Evolutionary conservation across 441 rosid species (phyloP), one percentile per base, ranked within the genome.

Genomic region (Gossypium gossypioides): DNA sequence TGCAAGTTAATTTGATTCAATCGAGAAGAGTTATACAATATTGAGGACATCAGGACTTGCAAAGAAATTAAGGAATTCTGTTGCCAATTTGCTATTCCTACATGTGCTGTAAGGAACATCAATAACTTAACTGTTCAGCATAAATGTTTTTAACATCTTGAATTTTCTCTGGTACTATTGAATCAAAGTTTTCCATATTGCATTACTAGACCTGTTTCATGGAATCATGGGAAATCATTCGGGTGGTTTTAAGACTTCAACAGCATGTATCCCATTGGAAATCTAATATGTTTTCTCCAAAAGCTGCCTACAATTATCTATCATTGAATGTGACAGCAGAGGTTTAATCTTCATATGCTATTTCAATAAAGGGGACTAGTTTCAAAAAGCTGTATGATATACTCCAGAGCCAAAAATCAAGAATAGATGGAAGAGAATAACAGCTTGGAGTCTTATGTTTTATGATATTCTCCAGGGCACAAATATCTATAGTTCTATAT

Each of bases 1-100:
- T 12, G 60, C 51, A 46, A 44, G 37, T 40, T 60, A 69, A 46
- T 25, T 24, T 25, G 56, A 44, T 60, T 64, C 72, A 67, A 62
- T 42, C 46, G 42, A 58, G 44, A 25, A 16, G 40, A 40, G 10
- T 40, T 5, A 12, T 32, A 3, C 19, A 24, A 52, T 16, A 68
- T 2, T 1, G 50, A 32, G 61, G 48, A 68, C 29, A 32, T 7
- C 19, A 27, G 29, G 27, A 10, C 18, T 16, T 68, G 46, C 34
- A 29, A 16, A 32, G n/a, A 18, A 5, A 18, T 2, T 29, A 68
- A 29, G 72, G 12, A 18, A 52, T 19, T 16, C 48, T 16, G 34
- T 32, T 32, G 50, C 72, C 71, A 67, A 48, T 24, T 48, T 67
- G 6, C 24, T 9, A 19, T 52, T 32, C 61, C 55, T 68, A 51